Conservation (phyloP, 2,329 filamentous ascomycete genomes). For the Hypoxylon sp. region DNA sequence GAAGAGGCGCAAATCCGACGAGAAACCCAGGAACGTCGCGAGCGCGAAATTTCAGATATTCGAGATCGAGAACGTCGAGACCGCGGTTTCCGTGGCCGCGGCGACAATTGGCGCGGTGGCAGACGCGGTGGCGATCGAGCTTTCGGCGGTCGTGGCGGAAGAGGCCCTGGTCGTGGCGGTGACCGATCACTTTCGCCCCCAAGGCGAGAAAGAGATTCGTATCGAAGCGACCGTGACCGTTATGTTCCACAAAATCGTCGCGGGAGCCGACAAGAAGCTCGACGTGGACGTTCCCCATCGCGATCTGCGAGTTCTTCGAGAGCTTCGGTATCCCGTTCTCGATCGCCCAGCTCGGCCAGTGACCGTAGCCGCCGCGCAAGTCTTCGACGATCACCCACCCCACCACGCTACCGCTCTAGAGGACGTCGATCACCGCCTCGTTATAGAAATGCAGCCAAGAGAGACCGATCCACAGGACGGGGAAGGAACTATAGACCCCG, state of each 20-base stretch:
- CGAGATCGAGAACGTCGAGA: constrained; percentile 71
- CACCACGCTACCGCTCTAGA: constrained; percentile 39
- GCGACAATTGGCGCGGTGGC: constrained; percentile 61
- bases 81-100: constrained; percentile 59
- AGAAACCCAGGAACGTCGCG: constrained; percentile 75
- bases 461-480: constrained; percentile 44
- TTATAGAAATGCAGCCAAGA: constrained; percentile 40
- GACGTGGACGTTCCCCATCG: constrained; percentile 55
- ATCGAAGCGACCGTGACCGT: constrained; percentile 56
- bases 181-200: constrained; percentile 60
- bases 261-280: constrained; percentile 49
- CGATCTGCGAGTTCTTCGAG: constrained; percentile 52
- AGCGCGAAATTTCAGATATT: constrained; percentile 73
- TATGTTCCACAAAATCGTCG: constrained; percentile 62
- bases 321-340: constrained; percentile 46
- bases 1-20: constrained; percentile 76
- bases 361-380: constrained; percentile 40
- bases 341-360: constrained; percentile 39
- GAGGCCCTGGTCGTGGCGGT: constrained; percentile 55
- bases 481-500: constrained; percentile 37
- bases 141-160: constrained; percentile 54
- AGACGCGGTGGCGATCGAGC: constrained; percentile 62
- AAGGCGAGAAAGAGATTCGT: constrained; percentile 55
- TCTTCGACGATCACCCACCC: constrained; percentile 41
- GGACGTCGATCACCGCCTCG: constrained; percentile 43